Percentiles rank a stretch among this genome's conserved stretches.
These are phyloP conservation scores for Ilyonectria mors-panacis DNA, from an alignment of 2,329 filamentous ascomycete genomes.

Conservation along the genomic window DNA sequence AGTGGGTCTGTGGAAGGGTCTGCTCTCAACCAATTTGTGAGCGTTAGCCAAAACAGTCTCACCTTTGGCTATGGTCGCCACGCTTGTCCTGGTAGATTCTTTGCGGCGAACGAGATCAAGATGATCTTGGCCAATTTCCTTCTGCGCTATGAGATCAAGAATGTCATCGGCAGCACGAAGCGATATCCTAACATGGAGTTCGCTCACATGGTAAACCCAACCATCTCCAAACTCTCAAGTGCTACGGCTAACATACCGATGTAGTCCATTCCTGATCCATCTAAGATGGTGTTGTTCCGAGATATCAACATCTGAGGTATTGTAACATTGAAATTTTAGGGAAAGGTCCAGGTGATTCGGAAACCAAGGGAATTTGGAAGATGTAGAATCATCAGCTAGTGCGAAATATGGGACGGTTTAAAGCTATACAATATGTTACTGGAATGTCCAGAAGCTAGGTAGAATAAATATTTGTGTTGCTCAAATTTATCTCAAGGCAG, in stretches of 20 bases:
- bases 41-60: slow-evolving; percentile 54
- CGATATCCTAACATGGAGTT: slow-evolving; percentile 34
- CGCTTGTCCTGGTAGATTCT: slow-evolving; percentile 61
- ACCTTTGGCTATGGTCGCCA: slow-evolving; percentile 58
- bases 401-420: too few species aligned
- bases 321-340: background rate
- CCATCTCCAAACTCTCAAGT: background rate
- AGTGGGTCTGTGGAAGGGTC: slow-evolving; percentile 34
- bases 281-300: slow-evolving; percentile 9
- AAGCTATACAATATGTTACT: too few species aligned
- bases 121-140: slow-evolving; percentile 58
- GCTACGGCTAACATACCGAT: background rate
- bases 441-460: too few species aligned
- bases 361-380: background rate
- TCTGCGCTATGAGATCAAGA: slow-evolving; percentile 57
- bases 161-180: slow-evolving; percentile 18
- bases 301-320: background rate
- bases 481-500: too few species aligned
- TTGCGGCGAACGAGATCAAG: slow-evolving; percentile 63
- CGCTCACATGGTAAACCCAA: slow-evolving; percentile 23
- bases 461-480: too few species aligned
- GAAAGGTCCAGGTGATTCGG: background rate
- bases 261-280: slow-evolving; percentile 19
- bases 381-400: background rate
- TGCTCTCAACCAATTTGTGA: slow-evolving; percentile 58